Evolutionary conservation across 352 stramenopile genomes (phyloP).

Genomic region (Phytopythium helicoides): DNA sequence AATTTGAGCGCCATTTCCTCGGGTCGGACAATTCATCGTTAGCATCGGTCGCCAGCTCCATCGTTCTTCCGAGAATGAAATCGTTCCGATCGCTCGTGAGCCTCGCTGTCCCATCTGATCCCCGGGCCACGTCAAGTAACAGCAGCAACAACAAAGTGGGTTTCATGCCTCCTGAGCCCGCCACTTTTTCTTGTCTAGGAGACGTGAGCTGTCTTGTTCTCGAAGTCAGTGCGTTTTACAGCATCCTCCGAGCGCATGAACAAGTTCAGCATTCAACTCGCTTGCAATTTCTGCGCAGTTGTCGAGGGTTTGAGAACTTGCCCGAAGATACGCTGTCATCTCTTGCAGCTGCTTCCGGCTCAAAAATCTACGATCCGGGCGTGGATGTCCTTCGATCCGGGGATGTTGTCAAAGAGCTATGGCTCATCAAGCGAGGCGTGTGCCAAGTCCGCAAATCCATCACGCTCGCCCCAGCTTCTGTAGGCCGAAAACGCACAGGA

Average conservation of each 20-base stretch:
- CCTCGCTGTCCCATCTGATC: conserved; percentile 10
- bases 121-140: not conserved
- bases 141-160: not conserved
- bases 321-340: conserved; percentile 44
- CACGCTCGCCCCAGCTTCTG: conserved; percentile 10
- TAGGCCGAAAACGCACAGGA: not conserved
- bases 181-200: conserved; percentile 52
- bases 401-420: conserved; percentile 62
- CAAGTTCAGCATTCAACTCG: conserved; percentile 42
- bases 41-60: conserved; percentile 7
- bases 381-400: conserved; percentile 49
- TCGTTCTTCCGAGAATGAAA: conserved; percentile 3
- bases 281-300: conserved; percentile 50
- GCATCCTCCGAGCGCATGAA: conserved; percentile 49
- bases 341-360: conserved; percentile 43
- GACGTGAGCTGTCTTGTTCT: conserved; percentile 57
- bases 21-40: not conserved
- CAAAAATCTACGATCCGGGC: conserved; percentile 51
- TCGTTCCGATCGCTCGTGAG: conserved; percentile 14
- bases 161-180: conserved; percentile 25
- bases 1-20: not conserved
- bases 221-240: conserved; percentile 39
- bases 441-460: conserved; percentile 69
- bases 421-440: conserved; percentile 63
- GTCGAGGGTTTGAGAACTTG: conserved; percentile 62